Base-by-base conservation (phyloP, 495 filamentous ascomycete genomes). In the Lophium mytilinum region DNA sequence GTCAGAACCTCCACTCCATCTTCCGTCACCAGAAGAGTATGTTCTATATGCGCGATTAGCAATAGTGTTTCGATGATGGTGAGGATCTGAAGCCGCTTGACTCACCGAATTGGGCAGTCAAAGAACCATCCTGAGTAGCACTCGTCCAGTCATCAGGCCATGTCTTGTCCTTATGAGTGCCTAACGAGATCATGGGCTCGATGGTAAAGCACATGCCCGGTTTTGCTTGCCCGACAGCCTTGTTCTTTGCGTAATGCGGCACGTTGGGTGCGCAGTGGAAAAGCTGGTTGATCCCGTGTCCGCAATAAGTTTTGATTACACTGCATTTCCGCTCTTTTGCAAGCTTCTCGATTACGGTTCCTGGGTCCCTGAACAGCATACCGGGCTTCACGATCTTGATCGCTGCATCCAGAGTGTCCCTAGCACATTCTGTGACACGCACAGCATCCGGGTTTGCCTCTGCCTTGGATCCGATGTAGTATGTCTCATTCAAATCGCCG, bases 1-100 rank as follows among this genome's bases (percentile, higher is more conserved):
- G 93, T 99, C 64, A 99, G 71, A 39, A 97, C 78, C 75, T 99
- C 93, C 12, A 95, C 90, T 1, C 93, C 93, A 52, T 88, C 85
- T 66, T 93, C 91, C 0, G 93, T 99, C 1, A 97, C 92, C 2
- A 99, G 72, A 37, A 95, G 78, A 0, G 93, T 99, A 69, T 99
- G 93, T 68, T 99, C 90, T 86, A 18, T 39, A 50, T 37, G 21
- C n/a, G 49, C 30, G n/a, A 35, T 66, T 58, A 66, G 61, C 45
- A 57, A 57, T 18, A 1, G 42, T 11, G 18, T 6, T 30, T 30
- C 24, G 6, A 6, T 30, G 24, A 30, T 30, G 24, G 24, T 9
- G 17, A 24, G 21, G 19, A 6, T 34, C 10, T 9, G 42, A 24
- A 19, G 37, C 9, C 43, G 41, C 1, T 40, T 30, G 41, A 64